Evolutionary conservation across 2,329 filamentous ascomycete species (phyloP).

Genomic region (Leptographium wingfieldii): DNA sequence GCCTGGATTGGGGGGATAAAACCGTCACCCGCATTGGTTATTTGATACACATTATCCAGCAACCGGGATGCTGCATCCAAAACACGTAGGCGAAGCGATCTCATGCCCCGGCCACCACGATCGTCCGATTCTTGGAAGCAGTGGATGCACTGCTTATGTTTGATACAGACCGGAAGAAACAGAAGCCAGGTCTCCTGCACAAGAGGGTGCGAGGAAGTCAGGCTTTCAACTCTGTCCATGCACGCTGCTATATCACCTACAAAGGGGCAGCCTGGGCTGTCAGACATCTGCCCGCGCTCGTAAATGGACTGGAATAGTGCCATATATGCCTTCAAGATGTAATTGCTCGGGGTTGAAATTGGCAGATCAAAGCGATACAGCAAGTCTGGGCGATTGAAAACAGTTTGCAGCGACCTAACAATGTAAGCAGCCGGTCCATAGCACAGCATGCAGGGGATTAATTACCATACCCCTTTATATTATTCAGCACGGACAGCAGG

Average conservation of each 20-base stretch:
- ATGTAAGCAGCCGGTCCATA: neutral
- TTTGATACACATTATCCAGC: neutral
- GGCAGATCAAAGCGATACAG: neutral
- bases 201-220: neutral
- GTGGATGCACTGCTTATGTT: constrained; percentile 2
- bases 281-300: neutral
- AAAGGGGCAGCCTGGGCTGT: neutral
- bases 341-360: neutral
- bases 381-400: constrained; percentile 2
- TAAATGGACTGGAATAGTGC: neutral
- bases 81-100: neutral
- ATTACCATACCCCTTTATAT: neutral
- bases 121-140: constrained; percentile 4
- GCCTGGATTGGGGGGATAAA: constrained; percentile 1
- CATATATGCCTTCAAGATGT: neutral
- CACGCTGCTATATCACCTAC: neutral
- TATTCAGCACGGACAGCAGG: neutral
- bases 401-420: neutral
- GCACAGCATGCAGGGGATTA: too few relatives aligned
- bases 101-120: neutral
- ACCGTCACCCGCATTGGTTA: neutral
- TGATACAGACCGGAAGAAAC: neutral
- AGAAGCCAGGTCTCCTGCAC: constrained; percentile 1
- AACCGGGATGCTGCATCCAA: neutral
- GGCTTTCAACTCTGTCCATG: neutral